phyloP scores from a whole-genome alignment of 2,329 filamentous ascomycete species.

The Aspergillus sp. region DNA sequence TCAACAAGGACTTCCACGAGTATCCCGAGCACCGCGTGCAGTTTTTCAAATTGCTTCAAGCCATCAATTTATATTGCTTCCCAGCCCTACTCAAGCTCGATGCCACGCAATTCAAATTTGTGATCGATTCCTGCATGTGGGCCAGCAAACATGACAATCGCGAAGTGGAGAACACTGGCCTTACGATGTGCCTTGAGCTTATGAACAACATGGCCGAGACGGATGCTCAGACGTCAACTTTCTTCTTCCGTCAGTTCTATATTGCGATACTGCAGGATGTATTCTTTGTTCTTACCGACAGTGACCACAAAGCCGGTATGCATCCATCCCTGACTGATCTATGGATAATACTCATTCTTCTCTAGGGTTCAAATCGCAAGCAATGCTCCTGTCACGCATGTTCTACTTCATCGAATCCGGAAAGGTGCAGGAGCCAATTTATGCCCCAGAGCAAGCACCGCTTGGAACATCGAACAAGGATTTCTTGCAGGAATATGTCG shows the following conservation, averaged over 20 bases:
- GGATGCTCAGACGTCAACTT: conserved; percentile 79
- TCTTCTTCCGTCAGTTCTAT: conserved; percentile 98
- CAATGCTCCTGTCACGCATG: conserved; percentile 88
- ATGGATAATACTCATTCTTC: conserved; percentile 3
- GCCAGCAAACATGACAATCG: conserved; percentile 99
- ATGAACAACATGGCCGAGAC: conserved; percentile 97
- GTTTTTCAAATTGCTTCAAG: conserved; percentile 94
- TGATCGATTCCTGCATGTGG: conserved; percentile 99
- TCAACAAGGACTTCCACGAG: conserved; percentile 99
- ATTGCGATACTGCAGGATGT: conserved; percentile 94
- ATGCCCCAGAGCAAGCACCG: conserved; percentile 77
- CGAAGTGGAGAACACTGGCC: conserved; percentile 90
- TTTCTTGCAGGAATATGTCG: conserved; percentile 85
- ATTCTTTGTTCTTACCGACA: conserved; percentile 96
- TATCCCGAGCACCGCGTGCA: conserved; percentile 99
- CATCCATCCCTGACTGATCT: conserved; percentile 4
- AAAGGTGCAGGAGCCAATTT: conserved; percentile 92
- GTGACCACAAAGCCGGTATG: conserved; percentile 87
- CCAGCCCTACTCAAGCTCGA: conserved; percentile 90
- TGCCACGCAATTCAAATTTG: conserved; percentile 96
- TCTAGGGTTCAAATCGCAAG: conserved; percentile 89
- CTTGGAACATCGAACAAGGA: conserved; percentile 84
- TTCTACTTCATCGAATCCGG: conserved; percentile 90
- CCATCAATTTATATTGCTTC: conserved; percentile 98
- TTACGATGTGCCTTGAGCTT: conserved; percentile 97